Percentiles rank a stretch among this genome's conserved stretches.
Conservation (phyloP, 345 rosid genomes). For the Chamaenerion angustifolium region DNA sequence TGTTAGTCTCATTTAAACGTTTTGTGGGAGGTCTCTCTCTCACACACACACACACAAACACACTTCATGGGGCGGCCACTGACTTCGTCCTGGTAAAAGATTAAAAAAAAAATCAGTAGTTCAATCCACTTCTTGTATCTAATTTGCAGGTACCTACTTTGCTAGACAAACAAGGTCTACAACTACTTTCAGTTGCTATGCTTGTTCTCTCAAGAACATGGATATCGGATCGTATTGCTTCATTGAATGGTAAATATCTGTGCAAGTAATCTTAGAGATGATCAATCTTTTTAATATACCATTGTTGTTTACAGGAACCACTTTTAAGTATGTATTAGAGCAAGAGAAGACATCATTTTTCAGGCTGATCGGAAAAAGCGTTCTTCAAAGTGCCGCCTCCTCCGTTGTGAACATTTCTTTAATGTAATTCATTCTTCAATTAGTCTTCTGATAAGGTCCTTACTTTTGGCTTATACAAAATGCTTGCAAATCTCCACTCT, state of each 20-base stretch:
- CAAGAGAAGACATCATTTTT: slow-evolving; percentile 80
- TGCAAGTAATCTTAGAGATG: slow-evolving; percentile 7
- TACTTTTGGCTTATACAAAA: too few species aligned
- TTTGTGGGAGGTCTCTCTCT: too few species aligned
- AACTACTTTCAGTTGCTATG: slow-evolving; percentile 68
- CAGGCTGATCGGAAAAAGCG: slow-evolving; percentile 72
- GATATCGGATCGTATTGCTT: slow-evolving; percentile 94
- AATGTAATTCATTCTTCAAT: slow-evolving; percentile 28
- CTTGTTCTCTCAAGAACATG: slow-evolving; percentile 87
- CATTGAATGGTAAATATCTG: slow-evolving; percentile 57
- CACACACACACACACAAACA: background rate
- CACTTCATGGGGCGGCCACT: background rate
- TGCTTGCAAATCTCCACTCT: too few species aligned
- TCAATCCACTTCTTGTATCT: background rate
- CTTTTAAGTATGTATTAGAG: slow-evolving; percentile 90
- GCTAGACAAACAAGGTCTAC: slow-evolving; percentile 88
- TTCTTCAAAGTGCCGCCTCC: slow-evolving; percentile 92
- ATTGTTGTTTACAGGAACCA: slow-evolving; percentile 52
- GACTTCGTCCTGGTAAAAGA: background rate
- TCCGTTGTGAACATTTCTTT: slow-evolving; percentile 88
- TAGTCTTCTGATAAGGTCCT: too few species aligned
- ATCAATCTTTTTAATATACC: slow-evolving; percentile 8
- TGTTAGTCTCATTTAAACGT: too few species aligned
- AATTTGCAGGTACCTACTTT: slow-evolving; percentile 61
- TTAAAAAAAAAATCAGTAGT: slow-evolving; percentile 10